phyloP scores from a whole-genome alignment of 441 rosid species.

The Syzygium syzygioides region DNA sequence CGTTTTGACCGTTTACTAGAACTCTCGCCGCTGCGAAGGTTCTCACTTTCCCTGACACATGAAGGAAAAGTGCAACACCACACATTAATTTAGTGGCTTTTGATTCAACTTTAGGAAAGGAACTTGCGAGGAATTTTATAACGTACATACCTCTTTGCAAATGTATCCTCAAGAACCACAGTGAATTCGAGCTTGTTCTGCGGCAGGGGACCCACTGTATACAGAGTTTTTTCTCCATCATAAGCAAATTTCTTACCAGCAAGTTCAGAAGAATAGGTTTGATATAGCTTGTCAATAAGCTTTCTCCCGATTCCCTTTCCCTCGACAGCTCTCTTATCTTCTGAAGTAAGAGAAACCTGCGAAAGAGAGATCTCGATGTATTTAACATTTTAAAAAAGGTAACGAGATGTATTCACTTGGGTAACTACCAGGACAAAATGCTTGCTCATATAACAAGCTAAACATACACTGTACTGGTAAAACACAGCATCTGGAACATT shows the following conservation, averaged over 20 bases:
- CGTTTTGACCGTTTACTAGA: constrained; percentile 49
- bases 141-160: constrained; percentile 40
- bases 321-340: constrained; percentile 41
- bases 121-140: neutral
- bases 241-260: constrained; percentile 57
- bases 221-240: constrained; percentile 78
- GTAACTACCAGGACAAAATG: neutral
- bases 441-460: neutral
- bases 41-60: constrained; percentile 27
- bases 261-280: constrained; percentile 58
- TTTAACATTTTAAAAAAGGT: neutral
- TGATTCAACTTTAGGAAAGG: neutral
- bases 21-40: constrained; percentile 22
- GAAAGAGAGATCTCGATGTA: constrained; percentile 7
- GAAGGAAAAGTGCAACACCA: neutral
- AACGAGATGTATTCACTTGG: neutral
- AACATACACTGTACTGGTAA: constrained; percentile 77
- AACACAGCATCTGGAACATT: constrained; percentile 48
- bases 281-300: constrained; percentile 51
- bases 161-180: constrained; percentile 62
- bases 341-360: constrained; percentile 62
- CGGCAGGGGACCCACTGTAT: constrained; percentile 71
- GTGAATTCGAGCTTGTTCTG: constrained; percentile 44
- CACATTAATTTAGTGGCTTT: constrained; percentile 5
- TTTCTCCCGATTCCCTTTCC: constrained; percentile 70